Conservation (phyloP, 352 stramenopile species). For the Phytophthora tentaculata region DNA sequence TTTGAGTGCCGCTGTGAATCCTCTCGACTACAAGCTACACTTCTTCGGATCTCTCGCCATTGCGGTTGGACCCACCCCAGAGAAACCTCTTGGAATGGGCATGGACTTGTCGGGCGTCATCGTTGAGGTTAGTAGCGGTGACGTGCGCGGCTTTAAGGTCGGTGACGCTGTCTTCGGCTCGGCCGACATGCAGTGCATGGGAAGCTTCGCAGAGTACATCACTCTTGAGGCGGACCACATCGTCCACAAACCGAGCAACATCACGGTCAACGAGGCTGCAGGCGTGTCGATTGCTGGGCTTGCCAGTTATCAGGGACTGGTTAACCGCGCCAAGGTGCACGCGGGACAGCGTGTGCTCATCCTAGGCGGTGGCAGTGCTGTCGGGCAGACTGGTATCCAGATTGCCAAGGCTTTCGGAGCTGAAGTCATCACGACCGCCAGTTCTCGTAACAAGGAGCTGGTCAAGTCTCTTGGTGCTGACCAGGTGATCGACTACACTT, state of each 20-base stretch:
- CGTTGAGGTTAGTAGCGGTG: conserved; percentile 17
- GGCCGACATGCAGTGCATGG: conserved; percentile 7
- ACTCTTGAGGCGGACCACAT: conserved; percentile 20
- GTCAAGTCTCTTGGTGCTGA: conserved; percentile 53
- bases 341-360: conserved; percentile 48
- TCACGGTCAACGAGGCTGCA: conserved; percentile 38
- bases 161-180: conserved; percentile 38
- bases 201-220: conserved; percentile 35
- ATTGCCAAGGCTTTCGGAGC: conserved; percentile 54
- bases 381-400: conserved; percentile 58
- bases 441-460: conserved; percentile 36
- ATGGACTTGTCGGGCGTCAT: conserved; percentile 43
- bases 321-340: conserved; percentile 31
- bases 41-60: conserved; percentile 17
- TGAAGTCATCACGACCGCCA: conserved; percentile 55
- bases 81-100: conserved; percentile 45
- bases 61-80: conserved; percentile 16
- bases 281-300: conserved; percentile 32
- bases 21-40: conserved; percentile 41
- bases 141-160: conserved; percentile 32
- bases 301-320: conserved; percentile 46
- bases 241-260: conserved; percentile 22
- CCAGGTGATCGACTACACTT: conserved; percentile 69
- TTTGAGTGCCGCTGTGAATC: conserved; percentile 33
- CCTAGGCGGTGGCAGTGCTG: conserved; percentile 60